phyloP scores from a whole-genome alignment of 2,329 filamentous ascomycete genomes.

The Zalaria obscura region DNA sequence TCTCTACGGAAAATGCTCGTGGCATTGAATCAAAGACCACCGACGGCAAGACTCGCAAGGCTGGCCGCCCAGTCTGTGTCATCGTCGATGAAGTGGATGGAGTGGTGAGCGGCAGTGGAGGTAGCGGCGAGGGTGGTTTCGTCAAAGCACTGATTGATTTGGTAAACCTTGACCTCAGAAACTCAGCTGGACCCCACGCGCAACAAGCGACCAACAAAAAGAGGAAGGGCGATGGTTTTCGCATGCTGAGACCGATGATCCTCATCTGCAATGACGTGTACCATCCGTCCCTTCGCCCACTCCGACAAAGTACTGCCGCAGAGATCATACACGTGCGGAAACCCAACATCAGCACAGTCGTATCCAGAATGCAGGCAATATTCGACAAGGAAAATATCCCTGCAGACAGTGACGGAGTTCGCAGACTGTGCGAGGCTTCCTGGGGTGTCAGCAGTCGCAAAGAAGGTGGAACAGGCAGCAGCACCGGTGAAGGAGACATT shows the following conservation, averaged over 20 bases:
- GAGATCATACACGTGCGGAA: conserved; percentile 89
- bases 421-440: conserved; percentile 68
- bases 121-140: conserved; percentile 74
- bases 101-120: conserved; percentile 66
- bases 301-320: conserved; percentile 72
- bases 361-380: conserved; percentile 64
- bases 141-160: conserved; percentile 90
- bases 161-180: conserved; percentile 74
- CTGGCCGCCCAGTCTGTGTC: conserved; percentile 78
- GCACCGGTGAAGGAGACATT: conserved; percentile 58
- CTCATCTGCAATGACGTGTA: conserved; percentile 97
- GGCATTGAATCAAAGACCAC: conserved; percentile 44
- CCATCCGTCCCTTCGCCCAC: conserved; percentile 69
- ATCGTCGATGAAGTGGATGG: conserved; percentile 96
- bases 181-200: conserved; percentile 29
- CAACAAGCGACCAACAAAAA: conserved; percentile 22
- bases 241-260: conserved; percentile 74
- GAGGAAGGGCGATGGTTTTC: conserved; percentile 74
- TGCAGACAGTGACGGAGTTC: conserved; percentile 77
- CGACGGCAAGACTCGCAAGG: conserved; percentile 48
- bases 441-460: conserved; percentile 67
- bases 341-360: conserved; percentile 73
- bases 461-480: conserved; percentile 39
- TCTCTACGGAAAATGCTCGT: conserved; percentile 87
- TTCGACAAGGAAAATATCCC: conserved; percentile 82